Evolutionary conservation across 495 filamentous ascomycete genomes (phyloP).

Genomic region (Aspergillus haitiensis): DNA sequence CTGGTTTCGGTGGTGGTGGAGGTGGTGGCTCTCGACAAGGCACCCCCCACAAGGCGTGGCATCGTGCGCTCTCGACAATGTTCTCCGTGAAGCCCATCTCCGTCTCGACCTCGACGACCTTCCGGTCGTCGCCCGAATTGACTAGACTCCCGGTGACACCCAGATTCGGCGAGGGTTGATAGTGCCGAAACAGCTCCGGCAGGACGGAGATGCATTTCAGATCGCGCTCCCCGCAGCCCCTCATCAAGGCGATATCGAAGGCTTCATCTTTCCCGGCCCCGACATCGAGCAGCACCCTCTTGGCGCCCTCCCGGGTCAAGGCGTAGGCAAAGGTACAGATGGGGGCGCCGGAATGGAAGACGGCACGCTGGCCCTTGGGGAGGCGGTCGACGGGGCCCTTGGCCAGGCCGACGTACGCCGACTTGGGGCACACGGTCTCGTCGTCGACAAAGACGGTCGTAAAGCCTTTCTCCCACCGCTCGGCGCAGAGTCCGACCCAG

Average conservation of each 20-base stretch:
- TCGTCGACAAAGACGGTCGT: conserved; percentile 22
- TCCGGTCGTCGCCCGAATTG: conserved; percentile 15
- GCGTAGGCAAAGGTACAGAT: conserved; percentile 51
- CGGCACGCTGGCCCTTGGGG: conserved; percentile 30
- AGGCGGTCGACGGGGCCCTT: conserved; percentile 20
- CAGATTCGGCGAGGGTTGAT: conserved; percentile 12
- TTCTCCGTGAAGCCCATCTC: conserved; percentile 27
- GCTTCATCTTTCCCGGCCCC: conserved; percentile 24
- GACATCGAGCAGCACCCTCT: conserved; percentile 25
- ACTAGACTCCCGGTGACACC: conserved; percentile 17
- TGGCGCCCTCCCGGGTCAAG: conserved; percentile 30
- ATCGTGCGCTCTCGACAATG: conserved; percentile 25
- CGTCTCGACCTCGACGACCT: conserved; percentile 11
- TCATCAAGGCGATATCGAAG: conserved; percentile 25
- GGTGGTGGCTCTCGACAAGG: too few species aligned
- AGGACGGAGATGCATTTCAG: conserved; percentile 24
- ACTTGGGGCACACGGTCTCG: conserved; percentile 13
- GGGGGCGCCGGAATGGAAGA: conserved; percentile 38
- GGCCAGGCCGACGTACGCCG: conserved; percentile 18
- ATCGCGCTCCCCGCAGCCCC: conserved; percentile 13
- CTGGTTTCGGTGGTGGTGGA: too few species aligned
- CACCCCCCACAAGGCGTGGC: conserved; percentile 20
- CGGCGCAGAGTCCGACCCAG: conserved; percentile 45
- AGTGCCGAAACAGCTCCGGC: conserved; percentile 26
- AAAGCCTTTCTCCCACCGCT: conserved; percentile 25